phyloP scores from a whole-genome alignment of 2,329 filamentous ascomycete genomes.

The Monilinia fructicola region DNA sequence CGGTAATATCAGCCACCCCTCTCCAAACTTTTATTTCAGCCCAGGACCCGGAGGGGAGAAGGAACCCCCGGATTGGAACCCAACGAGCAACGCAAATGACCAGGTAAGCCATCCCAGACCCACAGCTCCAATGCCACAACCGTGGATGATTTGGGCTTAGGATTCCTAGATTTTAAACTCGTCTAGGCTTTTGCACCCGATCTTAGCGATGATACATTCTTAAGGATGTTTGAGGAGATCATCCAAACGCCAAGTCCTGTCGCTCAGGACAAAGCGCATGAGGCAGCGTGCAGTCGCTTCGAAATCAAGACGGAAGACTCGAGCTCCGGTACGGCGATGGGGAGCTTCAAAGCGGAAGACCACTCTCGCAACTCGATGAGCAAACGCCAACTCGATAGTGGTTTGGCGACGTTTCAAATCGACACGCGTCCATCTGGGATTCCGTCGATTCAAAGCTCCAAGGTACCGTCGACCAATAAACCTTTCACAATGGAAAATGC shows the following conservation, averaged over 20 bases:
- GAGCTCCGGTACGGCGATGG: not conserved
- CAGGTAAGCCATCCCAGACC: not conserved
- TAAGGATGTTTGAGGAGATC: constrained; percentile 2
- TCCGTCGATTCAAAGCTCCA: not conserved
- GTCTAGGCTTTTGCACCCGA: not conserved
- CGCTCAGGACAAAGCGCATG: not conserved
- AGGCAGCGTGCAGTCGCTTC: too few relatives aligned
- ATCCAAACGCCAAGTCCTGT: not conserved
- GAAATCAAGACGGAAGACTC: too few relatives aligned
- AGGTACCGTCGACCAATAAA: not conserved
- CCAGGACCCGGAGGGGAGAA: not conserved
- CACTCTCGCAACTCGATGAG: not conserved
- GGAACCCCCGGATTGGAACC: not conserved
- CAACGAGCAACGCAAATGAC: not conserved
- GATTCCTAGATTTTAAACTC: not conserved
- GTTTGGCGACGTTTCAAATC: not conserved
- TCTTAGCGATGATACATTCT: not conserved
- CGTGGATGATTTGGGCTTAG: not conserved
- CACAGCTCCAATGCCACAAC: not conserved
- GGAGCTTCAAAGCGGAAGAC: too few relatives aligned
- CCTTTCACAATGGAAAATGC: not conserved
- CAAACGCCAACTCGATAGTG: not conserved
- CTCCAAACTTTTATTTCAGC: not conserved
- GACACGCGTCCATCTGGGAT: not conserved
- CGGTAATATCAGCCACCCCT: not conserved